phyloP scores from a whole-genome alignment of 768 basidiomycete species.

The Chalciporus sphaerocephalus region DNA sequence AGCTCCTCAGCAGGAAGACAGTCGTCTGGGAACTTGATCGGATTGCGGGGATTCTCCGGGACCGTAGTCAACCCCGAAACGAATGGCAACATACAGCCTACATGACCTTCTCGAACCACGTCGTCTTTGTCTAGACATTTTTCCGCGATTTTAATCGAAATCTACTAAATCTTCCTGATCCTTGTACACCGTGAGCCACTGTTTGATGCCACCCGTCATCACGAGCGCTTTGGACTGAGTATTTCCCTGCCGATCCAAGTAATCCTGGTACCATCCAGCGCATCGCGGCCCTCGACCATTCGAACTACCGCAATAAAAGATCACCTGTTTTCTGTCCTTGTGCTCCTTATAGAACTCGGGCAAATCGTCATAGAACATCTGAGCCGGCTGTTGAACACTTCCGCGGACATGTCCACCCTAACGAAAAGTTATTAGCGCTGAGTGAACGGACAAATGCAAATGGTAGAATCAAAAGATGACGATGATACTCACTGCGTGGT shows the following conservation, averaged over 20 bases:
- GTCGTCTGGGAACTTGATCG: no score
- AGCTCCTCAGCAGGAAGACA: no score
- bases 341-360: conserved; percentile 40
- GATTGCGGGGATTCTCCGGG: no score
- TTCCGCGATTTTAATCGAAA: conserved; percentile 12
- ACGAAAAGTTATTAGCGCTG: background rate
- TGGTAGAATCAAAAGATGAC: background rate
- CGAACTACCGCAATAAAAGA: conserved; percentile 54
- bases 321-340: conserved; percentile 37
- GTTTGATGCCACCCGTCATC: conserved; percentile 41
- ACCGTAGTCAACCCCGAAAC: no score
- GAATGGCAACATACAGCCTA: no score
- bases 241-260: conserved; percentile 32
- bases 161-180: conserved; percentile 24
- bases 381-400: conserved; percentile 46
- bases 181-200: conserved; percentile 34
- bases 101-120: background rate
- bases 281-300: conserved; percentile 50
- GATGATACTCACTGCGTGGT: conserved; percentile 38
- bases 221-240: conserved; percentile 38
- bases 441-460: background rate
- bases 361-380: conserved; percentile 47
- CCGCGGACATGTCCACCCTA: conserved; percentile 54
- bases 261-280: conserved; percentile 56
- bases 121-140: background rate